A percentile compares a stretch with the other conserved stretches of the same genome.
Conservation (phyloP, 257 asterid species). For the Mitragyna speciosa region DNA sequence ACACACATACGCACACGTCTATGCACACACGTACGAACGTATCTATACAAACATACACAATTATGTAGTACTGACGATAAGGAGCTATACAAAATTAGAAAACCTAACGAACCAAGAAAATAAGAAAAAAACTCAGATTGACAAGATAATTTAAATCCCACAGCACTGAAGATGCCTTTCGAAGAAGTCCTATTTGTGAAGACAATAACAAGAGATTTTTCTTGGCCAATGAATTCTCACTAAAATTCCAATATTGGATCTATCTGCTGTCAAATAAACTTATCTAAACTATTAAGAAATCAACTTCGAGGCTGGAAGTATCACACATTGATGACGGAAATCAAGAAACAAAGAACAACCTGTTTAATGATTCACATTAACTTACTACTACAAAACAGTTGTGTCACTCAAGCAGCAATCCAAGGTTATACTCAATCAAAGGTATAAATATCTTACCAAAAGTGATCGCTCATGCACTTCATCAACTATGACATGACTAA, state of each 20-base stretch:
- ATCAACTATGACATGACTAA: constrained; percentile 93
- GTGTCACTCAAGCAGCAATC: background rate
- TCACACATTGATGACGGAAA: constrained; percentile 14
- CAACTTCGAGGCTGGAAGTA: background rate
- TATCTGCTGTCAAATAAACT: background rate
- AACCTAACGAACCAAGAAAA: background rate
- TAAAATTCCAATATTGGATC: background rate
- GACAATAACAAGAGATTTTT: background rate
- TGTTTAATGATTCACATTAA: background rate
- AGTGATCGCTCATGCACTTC: constrained; percentile 99
- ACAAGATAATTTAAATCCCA: background rate
- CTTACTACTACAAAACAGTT: background rate
- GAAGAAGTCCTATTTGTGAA: background rate
- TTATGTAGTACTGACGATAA: too few species aligned
- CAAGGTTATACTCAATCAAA: background rate
- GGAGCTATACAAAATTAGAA: background rate
- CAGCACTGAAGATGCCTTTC: background rate
- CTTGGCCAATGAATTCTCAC: background rate
- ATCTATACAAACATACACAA: background rate
- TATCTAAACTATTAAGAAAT: background rate
- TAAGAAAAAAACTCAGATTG: too few species aligned
- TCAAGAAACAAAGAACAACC: background rate
- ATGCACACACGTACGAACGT: too few species aligned
- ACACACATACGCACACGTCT: too few species aligned
- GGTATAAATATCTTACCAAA: constrained; percentile 61